phyloP scores from a whole-genome alignment of 305 asterid genomes.

The Andrographis paniculata region DNA sequence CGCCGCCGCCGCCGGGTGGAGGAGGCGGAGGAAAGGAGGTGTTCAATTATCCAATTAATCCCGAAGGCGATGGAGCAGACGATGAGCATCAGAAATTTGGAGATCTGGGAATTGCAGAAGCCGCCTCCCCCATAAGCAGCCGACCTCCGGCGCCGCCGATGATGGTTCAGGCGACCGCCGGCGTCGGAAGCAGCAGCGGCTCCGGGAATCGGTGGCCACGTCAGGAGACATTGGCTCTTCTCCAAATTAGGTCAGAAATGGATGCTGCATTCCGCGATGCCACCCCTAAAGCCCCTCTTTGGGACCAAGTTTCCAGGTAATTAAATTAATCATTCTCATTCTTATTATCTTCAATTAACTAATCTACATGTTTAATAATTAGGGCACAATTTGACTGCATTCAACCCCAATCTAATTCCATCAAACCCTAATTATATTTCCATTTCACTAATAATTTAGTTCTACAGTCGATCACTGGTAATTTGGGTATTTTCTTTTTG shows the following conservation, averaged over 20 bases:
- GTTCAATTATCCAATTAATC: background rate
- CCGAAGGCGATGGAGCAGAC: constrained; percentile 6
- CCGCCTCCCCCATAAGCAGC: constrained; percentile 36
- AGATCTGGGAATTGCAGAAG: constrained; percentile 36
- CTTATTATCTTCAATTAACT: no score
- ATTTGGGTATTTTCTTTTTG: no score
- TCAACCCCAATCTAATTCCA: no score
- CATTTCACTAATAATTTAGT: no score
- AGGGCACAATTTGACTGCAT: no score
- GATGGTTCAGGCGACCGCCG: no score
- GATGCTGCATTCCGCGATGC: constrained; percentile 58
- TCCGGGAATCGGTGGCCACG: constrained; percentile 49
- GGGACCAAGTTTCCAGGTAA: constrained; percentile 73
- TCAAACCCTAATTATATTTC: no score
- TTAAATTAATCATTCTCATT: no score
- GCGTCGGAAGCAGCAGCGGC: constrained; percentile 22
- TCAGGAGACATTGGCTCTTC: constrained; percentile 52
- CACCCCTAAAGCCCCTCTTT: constrained; percentile 48
- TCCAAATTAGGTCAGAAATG: constrained; percentile 51
- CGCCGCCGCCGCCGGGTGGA: constrained; percentile 12
- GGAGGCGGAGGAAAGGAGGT: constrained; percentile 8
- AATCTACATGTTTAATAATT: no score
- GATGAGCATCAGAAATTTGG: constrained; percentile 26
- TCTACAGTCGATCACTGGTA: no score
- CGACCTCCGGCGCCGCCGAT: constrained; percentile 31